Evolutionary conservation across 805 yeast genomes (phyloP), one percentile per base, ranked within the genome.

Genomic region (Yarrowia sp.): DNA sequence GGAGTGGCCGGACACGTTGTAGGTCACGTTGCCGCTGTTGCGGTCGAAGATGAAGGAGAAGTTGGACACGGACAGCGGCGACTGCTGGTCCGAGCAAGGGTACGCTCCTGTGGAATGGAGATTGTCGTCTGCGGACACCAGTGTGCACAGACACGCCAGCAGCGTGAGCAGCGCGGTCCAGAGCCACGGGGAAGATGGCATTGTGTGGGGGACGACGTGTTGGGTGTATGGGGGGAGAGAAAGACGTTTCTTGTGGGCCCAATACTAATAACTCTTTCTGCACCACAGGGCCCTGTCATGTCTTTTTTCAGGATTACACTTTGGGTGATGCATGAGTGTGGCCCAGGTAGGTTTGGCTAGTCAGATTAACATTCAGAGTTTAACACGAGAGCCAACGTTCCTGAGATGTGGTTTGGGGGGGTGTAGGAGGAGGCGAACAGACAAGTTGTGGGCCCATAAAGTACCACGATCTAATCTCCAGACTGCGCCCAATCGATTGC

Each of bases 51-150:
- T n/a, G 38, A 61, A 47, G 20, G 53, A 46, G 19, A 61, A 61
- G 55, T 47, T 61, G 55, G 66, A 46, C 19, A 61, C 66, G 17
- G 44, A 38, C n/a, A 61, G 44, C 24, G 66, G 66, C 12, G 40
- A 20, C 46, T 36, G 44, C 20, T 61, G 53, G n/a, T 46, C 53
- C 10, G 53, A 46, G 46, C 66, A 61, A 12, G 55, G 66, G 39
- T 61, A 61, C 12, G 66, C 66, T 20, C 66, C 66, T 20, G 53
- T 61, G 53, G 66, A 61, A 15, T 46, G 66, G n/a, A 61, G 66
- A 19, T 38, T 61, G 55, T 61, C 66, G 46, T 46, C 53, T 19
- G 66, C 66, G 30, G 5, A 3, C 7, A 14, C 66, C 7, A 30
- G 10, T 17, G 34, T 4, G n/a, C 30, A 3, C 53, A 44, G 42